phyloP scores from a whole-genome alignment of 2,329 filamentous ascomycete species.

The Xylariaceae sp. region DNA sequence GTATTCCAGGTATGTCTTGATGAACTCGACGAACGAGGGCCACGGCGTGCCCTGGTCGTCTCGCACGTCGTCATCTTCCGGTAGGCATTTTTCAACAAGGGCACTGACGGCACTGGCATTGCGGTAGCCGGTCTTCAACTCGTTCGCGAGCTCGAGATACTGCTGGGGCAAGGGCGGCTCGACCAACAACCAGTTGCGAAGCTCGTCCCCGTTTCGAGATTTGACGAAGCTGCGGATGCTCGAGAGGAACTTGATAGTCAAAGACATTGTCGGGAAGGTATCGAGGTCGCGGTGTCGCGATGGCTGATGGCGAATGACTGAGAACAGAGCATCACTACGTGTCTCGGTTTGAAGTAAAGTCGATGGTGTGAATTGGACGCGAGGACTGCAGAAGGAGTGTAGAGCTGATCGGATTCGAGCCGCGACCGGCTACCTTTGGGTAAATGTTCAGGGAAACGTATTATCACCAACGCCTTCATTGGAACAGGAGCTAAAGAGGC shows the following conservation, averaged over 20 bases:
- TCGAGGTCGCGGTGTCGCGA: neutral
- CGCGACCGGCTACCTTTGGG: too few relatives aligned
- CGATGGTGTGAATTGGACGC: too few relatives aligned
- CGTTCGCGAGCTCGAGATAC: conserved; percentile 63
- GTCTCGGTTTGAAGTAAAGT: neutral
- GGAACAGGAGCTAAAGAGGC: too few relatives aligned
- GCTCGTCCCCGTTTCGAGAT: conserved; percentile 57
- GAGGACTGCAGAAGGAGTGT: too few relatives aligned
- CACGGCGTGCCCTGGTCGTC: conserved; percentile 65
- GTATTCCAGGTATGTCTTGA: conserved; percentile 76
- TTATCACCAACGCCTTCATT: too few relatives aligned
- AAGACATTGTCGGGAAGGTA: conserved; percentile 44
- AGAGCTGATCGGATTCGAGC: too few relatives aligned
- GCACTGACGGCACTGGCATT: conserved; percentile 51
- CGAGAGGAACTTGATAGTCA: conserved; percentile 64
- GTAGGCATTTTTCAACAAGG: conserved; percentile 60
- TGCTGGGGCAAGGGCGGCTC: conserved; percentile 65
- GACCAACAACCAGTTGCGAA: conserved; percentile 69
- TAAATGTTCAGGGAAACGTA: too few relatives aligned
- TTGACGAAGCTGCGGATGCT: conserved; percentile 60
- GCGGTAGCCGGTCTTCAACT: conserved; percentile 60
- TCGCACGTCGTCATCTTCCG: conserved; percentile 58
- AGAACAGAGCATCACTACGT: conserved; percentile 7
- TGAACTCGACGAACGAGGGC: conserved; percentile 73
- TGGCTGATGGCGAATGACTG: conserved; percentile 1